These are phyloP conservation scores for Curvularia sp. DNA, from an alignment of 2,329 filamentous ascomycete species.

Conservation along the genomic window DNA sequence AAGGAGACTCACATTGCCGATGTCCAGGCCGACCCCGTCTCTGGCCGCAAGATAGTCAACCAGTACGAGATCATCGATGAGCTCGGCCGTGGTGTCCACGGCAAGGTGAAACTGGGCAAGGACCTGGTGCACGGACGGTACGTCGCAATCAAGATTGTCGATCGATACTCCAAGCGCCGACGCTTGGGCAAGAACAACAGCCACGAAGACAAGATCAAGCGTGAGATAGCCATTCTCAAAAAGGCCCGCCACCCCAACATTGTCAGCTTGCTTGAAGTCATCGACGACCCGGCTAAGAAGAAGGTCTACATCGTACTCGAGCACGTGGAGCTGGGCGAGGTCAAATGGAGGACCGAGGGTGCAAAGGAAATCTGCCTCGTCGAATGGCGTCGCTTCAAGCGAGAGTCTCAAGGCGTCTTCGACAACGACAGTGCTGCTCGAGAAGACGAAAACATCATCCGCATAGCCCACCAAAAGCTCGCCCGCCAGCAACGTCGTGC, in stretches of 20 bases:
- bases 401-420: conserved; percentile 64
- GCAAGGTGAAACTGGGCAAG: conserved; percentile 94
- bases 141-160: conserved; percentile 98
- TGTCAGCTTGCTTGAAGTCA: conserved; percentile 92
- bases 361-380: conserved; percentile 81
- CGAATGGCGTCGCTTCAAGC: conserved; percentile 81
- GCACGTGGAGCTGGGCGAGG: conserved; percentile 91
- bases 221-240: conserved; percentile 96
- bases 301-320: conserved; percentile 99
- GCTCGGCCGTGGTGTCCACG: conserved; percentile 92
- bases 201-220: conserved; percentile 83
- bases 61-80: conserved; percentile 98
- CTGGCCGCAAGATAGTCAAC: conserved; percentile 95
- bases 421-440: conserved; percentile 51
- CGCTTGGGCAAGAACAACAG: conserved; percentile 80
- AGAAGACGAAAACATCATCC: conserved; percentile 55
- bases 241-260: conserved; percentile 98
- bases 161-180: conserved; percentile 90
- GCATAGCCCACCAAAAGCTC: conserved; percentile 44
- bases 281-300: conserved; percentile 93
- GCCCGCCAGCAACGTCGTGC: conserved; percentile 55
- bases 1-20: conserved; percentile 83
- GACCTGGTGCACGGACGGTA: conserved; percentile 77
- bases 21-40: conserved; percentile 86
- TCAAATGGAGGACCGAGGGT: conserved; percentile 91